These are phyloP conservation scores for Hymenoscyphus repandus DNA, from an alignment of 2,329 filamentous ascomycete species.

Conservation along the genomic window DNA sequence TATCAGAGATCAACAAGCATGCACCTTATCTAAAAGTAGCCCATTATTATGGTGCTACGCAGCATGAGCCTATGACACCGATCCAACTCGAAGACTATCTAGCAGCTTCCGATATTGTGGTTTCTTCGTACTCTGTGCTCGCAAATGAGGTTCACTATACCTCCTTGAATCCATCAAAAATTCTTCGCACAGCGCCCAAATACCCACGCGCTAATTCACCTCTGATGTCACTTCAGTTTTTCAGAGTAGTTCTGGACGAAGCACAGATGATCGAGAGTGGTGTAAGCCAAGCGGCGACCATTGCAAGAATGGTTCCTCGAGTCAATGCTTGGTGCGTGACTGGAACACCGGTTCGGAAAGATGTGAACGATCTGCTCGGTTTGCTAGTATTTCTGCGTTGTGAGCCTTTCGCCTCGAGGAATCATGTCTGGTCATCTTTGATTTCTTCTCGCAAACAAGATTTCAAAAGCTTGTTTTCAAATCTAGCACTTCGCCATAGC, in stretches of 20 bases:
- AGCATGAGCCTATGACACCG: slow-evolving; percentile 27
- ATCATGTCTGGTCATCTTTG: slow-evolving; percentile 63
- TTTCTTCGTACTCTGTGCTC: slow-evolving; percentile 67
- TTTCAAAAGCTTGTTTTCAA: slow-evolving; percentile 65
- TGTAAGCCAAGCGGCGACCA: slow-evolving; percentile 73
- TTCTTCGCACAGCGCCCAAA: slow-evolving; percentile 56
- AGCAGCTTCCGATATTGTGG: slow-evolving; percentile 50
- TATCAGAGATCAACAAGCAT: slow-evolving; percentile 52
- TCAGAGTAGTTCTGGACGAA: slow-evolving; percentile 75
- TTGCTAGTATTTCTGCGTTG: slow-evolving; percentile 76
- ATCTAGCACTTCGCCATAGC: slow-evolving; percentile 75
- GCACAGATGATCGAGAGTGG: slow-evolving; percentile 93
- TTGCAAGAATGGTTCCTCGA: slow-evolving; percentile 74
- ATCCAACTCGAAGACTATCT: slow-evolving; percentile 40
- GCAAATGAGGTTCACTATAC: slow-evolving; percentile 76
- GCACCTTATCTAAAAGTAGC: slow-evolving; percentile 52
- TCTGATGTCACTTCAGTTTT: slow-evolving; percentile 61
- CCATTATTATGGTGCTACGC: slow-evolving; percentile 47
- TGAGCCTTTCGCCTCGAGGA: slow-evolving; percentile 65
- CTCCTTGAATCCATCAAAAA: slow-evolving; percentile 61
- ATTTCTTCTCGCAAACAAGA: slow-evolving; percentile 53
- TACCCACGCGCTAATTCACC: slow-evolving; percentile 68
- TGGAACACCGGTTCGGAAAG: slow-evolving; percentile 80
- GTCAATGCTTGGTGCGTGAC: slow-evolving; percentile 89
- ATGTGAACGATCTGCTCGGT: slow-evolving; percentile 73